Evolutionary conservation across 495 filamentous ascomycete species (phyloP), one percentile per base, ranked within the genome.

Genomic region (Aspergillus asperescens): DNA sequence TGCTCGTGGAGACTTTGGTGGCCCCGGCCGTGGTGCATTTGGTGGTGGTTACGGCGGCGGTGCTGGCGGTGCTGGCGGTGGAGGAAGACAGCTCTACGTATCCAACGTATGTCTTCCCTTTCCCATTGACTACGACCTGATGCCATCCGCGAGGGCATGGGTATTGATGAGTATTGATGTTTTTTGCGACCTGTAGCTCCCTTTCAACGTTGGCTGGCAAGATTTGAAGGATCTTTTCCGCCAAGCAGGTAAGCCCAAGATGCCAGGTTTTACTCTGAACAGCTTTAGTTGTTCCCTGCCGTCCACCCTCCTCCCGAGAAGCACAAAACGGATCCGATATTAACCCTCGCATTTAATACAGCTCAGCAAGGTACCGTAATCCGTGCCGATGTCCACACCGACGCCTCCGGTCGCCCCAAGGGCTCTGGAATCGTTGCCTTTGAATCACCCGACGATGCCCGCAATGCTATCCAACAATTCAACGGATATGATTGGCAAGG

Each of bases 401-500:
- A 90, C 43, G 88, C 87, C 22, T 91, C 93, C 62, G 93, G 94
- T 52, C 88, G 92, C 34, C 90, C 94, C 20, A 97, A 82, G 73
- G 93, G 93, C 28, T 94, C 92, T 45, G 93, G 93, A 55, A 95
- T 97, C 37, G 93, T 98, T 58, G 90, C 90, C 46, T 98, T 96
- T 64, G 94, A 98, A 67, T 88, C 81, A 34, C 81, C 90, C 3
- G 90, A 96, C 25, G 93, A 98, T 70, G 91, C 94, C 19, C 89
- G 90, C 52, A 95, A 90, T 58, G 93, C 93, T 29, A 98, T 98
- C 61, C 79, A 86, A 48, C 91, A 96, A 65, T 97, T 96, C 76
- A 97, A 98, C 65, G 92, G 92, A 51, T 96, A 95, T 67, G 93
- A 98, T 43, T 98, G 93, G 93, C 92, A 98, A 68, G 93, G 93